phyloP scores from a whole-genome alignment of 2,329 filamentous ascomycete species.

The Trichoderma semiorbis region DNA sequence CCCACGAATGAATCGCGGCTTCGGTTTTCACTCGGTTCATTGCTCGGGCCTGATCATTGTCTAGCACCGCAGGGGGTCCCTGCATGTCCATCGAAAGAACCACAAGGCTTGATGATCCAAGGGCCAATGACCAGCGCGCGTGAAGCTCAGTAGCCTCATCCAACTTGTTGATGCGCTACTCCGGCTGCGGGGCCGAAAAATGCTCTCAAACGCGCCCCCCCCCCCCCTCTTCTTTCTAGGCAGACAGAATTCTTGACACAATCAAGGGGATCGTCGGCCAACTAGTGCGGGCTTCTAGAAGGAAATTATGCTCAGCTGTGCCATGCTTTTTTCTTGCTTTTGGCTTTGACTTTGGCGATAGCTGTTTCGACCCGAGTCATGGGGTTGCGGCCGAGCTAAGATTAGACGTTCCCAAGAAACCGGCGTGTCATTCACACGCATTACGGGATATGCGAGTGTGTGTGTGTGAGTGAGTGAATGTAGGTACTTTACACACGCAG shows the following conservation, averaged over 20 bases:
- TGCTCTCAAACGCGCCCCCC: not conserved
- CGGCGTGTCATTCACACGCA: not conserved
- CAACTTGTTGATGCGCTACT: not conserved
- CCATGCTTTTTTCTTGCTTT: not conserved
- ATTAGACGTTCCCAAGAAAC: not conserved
- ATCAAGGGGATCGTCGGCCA: not conserved
- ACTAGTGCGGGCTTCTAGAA: slow-evolving; percentile 1
- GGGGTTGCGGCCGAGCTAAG: not conserved
- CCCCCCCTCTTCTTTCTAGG: not conserved
- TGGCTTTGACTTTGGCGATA: not conserved
- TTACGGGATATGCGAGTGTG: not conserved
- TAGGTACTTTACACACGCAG: not conserved
- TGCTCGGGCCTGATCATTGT: not conserved
- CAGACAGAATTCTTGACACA: not conserved
- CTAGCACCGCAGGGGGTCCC: not conserved
- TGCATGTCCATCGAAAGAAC: not conserved
- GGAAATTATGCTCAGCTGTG: not conserved
- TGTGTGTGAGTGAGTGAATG: not conserved
- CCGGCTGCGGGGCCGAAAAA: slow-evolving; percentile 14
- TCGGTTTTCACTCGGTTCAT: slow-evolving; percentile 10
- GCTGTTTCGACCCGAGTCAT: slow-evolving; percentile 12
- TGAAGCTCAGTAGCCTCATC: not conserved
- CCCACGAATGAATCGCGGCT: slow-evolving; percentile 5
- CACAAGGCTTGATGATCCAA: not conserved
- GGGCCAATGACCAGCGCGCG: not conserved